Conservation (phyloP, 257 asterid species). For the Linaria vulgaris region DNA sequence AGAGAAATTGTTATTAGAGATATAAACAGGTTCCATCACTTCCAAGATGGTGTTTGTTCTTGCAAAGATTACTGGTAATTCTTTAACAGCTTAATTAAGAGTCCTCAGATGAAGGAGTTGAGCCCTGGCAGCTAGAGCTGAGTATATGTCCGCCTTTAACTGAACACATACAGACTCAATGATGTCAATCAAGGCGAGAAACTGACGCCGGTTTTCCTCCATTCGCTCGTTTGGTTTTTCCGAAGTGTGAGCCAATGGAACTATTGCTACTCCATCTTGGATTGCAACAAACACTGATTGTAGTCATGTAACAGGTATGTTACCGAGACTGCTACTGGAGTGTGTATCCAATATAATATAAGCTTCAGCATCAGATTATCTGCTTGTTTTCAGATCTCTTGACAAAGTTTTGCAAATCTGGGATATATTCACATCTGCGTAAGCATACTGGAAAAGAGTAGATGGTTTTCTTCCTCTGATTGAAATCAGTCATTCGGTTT, state of each 20-base stretch:
- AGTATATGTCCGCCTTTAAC: too few relatives aligned
- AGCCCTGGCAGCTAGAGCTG: too few relatives aligned
- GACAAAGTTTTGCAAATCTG: constrained; percentile 77
- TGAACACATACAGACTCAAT: constrained; percentile 57
- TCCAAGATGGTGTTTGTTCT: constrained; percentile 48
- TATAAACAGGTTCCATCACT: constrained; percentile 57
- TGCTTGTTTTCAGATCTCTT: constrained; percentile 85
- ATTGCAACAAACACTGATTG: constrained; percentile 90
- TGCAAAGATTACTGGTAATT: constrained; percentile 84
- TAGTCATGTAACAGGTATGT: too few relatives aligned
- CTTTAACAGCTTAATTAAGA: neutral
- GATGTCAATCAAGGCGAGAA: constrained; percentile 84
- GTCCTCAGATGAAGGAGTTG: neutral
- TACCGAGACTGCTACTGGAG: too few relatives aligned
- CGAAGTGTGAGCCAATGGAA: constrained; percentile 42
- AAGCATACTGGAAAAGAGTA: too few relatives aligned
- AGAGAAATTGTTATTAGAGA: constrained; percentile 53
- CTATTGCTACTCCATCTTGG: constrained; percentile 65
- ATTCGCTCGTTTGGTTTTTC: constrained; percentile 71
- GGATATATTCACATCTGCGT: constrained; percentile 51
- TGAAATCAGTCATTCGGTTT: constrained; percentile 4
- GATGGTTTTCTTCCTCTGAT: neutral
- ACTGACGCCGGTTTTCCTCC: constrained; percentile 81
- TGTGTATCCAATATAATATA: too few relatives aligned
- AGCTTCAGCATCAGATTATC: constrained; percentile 72